phyloP scores from a whole-genome alignment of 106 monocot species.

The Apostasia ramifera region DNA sequence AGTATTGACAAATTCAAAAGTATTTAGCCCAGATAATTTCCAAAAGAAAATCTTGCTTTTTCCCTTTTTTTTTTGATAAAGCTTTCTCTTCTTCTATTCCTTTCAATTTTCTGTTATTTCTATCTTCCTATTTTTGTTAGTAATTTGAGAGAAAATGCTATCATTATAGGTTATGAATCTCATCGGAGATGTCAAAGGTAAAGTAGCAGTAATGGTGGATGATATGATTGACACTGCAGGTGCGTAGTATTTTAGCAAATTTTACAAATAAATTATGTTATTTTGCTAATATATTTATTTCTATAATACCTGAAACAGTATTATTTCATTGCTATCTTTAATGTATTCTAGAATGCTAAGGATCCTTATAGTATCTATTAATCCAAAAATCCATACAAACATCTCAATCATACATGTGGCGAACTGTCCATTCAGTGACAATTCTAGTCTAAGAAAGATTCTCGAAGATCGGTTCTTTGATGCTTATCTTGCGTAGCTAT shows the following conservation, averaged over 20 bases:
- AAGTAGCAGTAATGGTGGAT: constrained; percentile 85
- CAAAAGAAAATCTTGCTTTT: neutral
- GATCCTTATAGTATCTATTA: too few relatives aligned
- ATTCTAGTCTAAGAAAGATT: too few relatives aligned
- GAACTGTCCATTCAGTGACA: too few relatives aligned
- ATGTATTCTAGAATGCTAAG: too few relatives aligned
- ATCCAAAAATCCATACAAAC: too few relatives aligned
- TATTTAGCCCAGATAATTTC: neutral
- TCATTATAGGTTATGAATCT: constrained; percentile 75
- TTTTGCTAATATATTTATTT: neutral
- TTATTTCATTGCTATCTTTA: too few relatives aligned
- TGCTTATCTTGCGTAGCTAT: too few relatives aligned
- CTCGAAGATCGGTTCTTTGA: too few relatives aligned
- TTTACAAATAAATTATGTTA: neutral
- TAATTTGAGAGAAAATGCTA: neutral
- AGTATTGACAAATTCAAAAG: neutral
- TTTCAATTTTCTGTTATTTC: neutral
- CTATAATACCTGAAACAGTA: neutral
- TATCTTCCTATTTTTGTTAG: neutral
- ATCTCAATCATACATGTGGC: too few relatives aligned
- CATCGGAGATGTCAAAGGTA: constrained; percentile 83
- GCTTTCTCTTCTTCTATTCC: too few relatives aligned
- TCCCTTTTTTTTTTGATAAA: neutral
- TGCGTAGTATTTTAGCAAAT: constrained; percentile 16
- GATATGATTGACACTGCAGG: constrained; percentile 97